A percentile compares a stretch with the other conserved stretches of the same genome.
These are phyloP conservation scores for Tulasnella sp. DNA, from an alignment of 768 basidiomycete species.

Conservation along the genomic window DNA sequence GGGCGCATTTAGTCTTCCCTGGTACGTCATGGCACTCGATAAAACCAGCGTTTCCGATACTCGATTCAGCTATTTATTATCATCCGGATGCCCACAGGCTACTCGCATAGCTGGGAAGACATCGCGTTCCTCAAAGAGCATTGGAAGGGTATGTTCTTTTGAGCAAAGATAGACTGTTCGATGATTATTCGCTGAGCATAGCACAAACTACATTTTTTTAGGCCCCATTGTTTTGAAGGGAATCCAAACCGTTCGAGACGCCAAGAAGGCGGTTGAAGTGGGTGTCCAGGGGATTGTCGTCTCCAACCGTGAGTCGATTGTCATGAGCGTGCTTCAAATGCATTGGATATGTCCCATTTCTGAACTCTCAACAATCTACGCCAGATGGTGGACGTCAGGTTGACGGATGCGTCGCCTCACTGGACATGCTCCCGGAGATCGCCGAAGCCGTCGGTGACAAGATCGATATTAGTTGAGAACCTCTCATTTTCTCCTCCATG, in stretches of 20 bases:
- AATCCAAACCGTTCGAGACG: conserved; percentile 57
- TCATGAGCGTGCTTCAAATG: not conserved
- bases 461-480: conserved; percentile 29
- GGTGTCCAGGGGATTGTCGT: conserved; percentile 64
- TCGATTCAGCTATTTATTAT: conserved; percentile 18
- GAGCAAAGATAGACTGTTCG: not conserved
- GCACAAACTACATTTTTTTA: not conserved
- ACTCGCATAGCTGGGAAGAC: conserved; percentile 59
- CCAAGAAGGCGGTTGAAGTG: conserved; percentile 52
- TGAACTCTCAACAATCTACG: conserved; percentile 22
- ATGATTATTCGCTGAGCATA: not conserved
- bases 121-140: conserved; percentile 53
- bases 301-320: conserved; percentile 60
- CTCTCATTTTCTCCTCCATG: no score
- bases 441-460: conserved; percentile 48
- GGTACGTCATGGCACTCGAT: no score
- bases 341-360: not conserved
- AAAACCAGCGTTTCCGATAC: not conserved
- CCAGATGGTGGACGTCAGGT: conserved; percentile 39
- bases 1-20: conserved; percentile 21
- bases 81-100: conserved; percentile 28
- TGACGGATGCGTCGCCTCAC: conserved; percentile 65
- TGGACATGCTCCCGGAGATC: conserved; percentile 60
- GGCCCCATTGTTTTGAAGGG: conserved; percentile 61
- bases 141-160: conserved; percentile 40